Base-by-base conservation (phyloP, 495 filamentous ascomycete species). In the Astrothelium macrocarpum region DNA sequence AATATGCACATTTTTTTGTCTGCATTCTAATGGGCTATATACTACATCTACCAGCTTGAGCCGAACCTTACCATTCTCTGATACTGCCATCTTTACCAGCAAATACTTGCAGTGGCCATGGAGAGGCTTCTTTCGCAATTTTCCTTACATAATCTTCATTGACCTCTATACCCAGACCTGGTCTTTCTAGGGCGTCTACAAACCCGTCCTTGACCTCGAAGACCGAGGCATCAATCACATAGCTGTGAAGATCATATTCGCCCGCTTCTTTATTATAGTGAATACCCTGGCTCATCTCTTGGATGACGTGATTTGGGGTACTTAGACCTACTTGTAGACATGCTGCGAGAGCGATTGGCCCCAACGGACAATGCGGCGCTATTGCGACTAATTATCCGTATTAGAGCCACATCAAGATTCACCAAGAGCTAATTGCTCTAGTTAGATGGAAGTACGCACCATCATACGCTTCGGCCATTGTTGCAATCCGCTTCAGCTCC, bases 261-360 rank as follows among this genome's bases (percentile, higher is more conserved):
- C 87, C 85, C 10, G 73, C 81, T 42, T 80, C 84, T 20, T 76
- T 76, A 67, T 90, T 91, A 71, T 91, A 91, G 73, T 92, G 89
- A 60, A 92, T 91, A 0, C 87, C 88, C 59, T 89, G 67, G 61
- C 83, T 84, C 88, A 91, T 91, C 77, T 92, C 88, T 73, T 90
- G 89, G 59, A 92, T 91, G 34, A 80, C 84, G 71, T 90, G 90
- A 70, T 92, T 91, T 1, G 87, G 77, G 32, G 78, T 84, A 12
- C 76, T 72, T 36, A 86, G 76, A 36, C 82, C 85, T 29, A 90
- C 80, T 70, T 90, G 87, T 67, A 90, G 78, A 66, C 82, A 86
- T 12, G 89, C 89, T 1, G 88, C 88, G 45, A 92, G 73, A 0
- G 88, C 86, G 65, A 91, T 87, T 0, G 89, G 88, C 0, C 89